Conservation (phyloP, 495 filamentous ascomycete species). For the Copromyces sp. region DNA sequence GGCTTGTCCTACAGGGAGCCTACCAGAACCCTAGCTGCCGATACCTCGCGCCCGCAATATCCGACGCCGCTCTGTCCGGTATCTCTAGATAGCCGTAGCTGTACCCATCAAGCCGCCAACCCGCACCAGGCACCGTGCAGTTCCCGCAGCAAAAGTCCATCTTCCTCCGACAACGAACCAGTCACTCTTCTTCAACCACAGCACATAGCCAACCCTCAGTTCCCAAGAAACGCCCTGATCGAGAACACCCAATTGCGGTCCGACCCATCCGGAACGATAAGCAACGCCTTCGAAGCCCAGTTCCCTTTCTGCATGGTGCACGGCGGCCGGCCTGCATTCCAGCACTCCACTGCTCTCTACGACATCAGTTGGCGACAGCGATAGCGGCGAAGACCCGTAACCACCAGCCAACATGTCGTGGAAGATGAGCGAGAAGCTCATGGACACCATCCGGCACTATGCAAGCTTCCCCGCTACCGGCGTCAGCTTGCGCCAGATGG, state of each 20-base stretch:
- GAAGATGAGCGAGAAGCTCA: slow-evolving; percentile 81
- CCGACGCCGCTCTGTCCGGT: neutral
- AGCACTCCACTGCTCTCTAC: slow-evolving; percentile 9
- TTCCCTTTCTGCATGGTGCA: slow-evolving; percentile 16
- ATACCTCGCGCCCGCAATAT: neutral
- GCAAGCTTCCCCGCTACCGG: slow-evolving; percentile 94
- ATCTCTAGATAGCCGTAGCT: neutral
- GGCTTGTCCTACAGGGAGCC: neutral
- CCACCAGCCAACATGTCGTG: slow-evolving; percentile 56
- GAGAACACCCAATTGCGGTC: neutral
- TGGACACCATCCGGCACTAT: slow-evolving; percentile 99
- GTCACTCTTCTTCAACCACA: neutral
- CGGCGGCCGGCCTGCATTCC: slow-evolving; percentile 16
- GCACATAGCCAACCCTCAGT: neutral
- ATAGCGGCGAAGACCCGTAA: slow-evolving; percentile 10
- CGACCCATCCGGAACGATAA: neutral
- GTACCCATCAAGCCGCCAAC: neutral
- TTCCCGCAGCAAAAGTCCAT: neutral
- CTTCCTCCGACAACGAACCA: slow-evolving; percentile 1
- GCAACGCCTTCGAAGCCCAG: neutral
- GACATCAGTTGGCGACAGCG: slow-evolving; percentile 21
- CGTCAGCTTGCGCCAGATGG: slow-evolving; percentile 95
- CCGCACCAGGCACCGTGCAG: neutral
- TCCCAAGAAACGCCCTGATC: neutral
- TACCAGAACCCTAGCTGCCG: neutral